These are phyloP conservation scores for Pythium rishiriense DNA, from an alignment of 352 stramenopile genomes.

Conservation along the genomic window DNA sequence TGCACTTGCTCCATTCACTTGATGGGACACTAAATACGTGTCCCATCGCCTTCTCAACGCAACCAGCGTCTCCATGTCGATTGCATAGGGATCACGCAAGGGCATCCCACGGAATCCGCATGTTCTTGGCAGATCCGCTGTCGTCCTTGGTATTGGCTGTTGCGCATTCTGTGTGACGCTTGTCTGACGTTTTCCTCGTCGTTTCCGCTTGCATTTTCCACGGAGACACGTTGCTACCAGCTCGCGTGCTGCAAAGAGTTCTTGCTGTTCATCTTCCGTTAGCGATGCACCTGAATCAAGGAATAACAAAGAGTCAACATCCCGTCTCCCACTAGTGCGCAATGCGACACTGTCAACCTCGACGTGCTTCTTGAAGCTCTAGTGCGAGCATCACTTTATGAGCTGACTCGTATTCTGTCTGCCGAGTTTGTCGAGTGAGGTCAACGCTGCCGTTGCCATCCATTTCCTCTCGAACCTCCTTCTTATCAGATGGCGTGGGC, in stretches of 20 bases:
- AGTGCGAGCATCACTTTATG: conserved; percentile 29
- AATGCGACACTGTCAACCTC: conserved; percentile 5
- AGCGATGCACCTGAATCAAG: neutral
- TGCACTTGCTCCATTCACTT: conserved; percentile 25
- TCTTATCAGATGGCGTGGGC: too few relatives aligned
- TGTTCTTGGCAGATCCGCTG: neutral
- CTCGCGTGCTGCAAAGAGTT: neutral
- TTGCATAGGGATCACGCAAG: conserved; percentile 31
- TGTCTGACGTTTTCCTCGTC: neutral
- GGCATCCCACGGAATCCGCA: neutral
- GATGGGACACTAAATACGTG: conserved; percentile 21
- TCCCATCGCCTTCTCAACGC: conserved; percentile 32
- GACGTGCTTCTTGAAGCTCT: conserved; percentile 18
- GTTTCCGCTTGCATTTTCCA: conserved; percentile 7
- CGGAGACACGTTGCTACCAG: neutral
- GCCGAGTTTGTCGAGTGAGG: neutral
- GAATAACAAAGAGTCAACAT: neutral
- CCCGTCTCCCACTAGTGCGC: neutral
- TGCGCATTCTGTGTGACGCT: neutral
- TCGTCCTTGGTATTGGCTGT: neutral
- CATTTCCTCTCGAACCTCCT: too few relatives aligned
- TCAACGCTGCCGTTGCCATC: neutral
- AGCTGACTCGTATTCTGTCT: conserved; percentile 1
- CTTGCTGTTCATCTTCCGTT: neutral
- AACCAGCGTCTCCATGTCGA: conserved; percentile 39